phyloP scores from a whole-genome alignment of 352 stramenopile species.

The Globisporangium echinulatum region DNA sequence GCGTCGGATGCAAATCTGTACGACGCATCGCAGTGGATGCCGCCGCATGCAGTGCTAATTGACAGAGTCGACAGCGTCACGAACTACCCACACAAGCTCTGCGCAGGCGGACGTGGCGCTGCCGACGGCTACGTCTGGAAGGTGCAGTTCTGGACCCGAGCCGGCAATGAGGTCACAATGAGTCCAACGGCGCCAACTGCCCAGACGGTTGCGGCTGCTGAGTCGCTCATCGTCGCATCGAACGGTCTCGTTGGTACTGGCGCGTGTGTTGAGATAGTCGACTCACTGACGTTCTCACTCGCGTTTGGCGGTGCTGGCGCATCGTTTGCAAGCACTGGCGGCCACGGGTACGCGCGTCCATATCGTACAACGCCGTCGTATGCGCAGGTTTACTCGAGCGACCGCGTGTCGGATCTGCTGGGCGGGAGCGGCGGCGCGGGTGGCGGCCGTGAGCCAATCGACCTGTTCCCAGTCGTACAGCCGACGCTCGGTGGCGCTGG shows the following conservation, averaged over 20 bases:
- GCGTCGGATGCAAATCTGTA: constrained; percentile 25
- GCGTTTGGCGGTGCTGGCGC: constrained; percentile 85
- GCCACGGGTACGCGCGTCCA: constrained; percentile 40
- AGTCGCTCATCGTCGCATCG: constrained; percentile 36
- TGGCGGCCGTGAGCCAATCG: constrained; percentile 76
- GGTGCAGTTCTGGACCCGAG: constrained; percentile 84
- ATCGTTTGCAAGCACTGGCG: constrained; percentile 46
- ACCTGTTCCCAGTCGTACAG: constrained; percentile 56
- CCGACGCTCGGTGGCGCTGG: constrained; percentile 86
- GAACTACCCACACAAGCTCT: constrained; percentile 67
- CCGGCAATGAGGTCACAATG: constrained; percentile 70
- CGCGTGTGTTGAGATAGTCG: constrained; percentile 41
- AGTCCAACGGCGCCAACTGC: constrained; percentile 63
- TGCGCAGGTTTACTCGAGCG: constrained; percentile 28
- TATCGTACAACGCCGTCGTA: constrained; percentile 15
- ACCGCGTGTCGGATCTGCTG: constrained; percentile 71
- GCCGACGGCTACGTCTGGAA: constrained; percentile 88
- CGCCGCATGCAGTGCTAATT: constrained; percentile 30
- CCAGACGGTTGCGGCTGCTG: constrained; percentile 19
- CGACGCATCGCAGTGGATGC: constrained; percentile 45
- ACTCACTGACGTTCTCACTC: constrained; percentile 85
- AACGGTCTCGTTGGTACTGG: constrained; percentile 41
- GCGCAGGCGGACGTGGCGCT: constrained; percentile 65
- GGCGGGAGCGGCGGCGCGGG: constrained; percentile 90
- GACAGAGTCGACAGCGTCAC: constrained; percentile 44